Evolutionary conservation across 129 eudicot genomes (phyloP), one percentile per base, ranked within the genome.

Genomic region (Chrysanthemum seticuspe): DNA sequence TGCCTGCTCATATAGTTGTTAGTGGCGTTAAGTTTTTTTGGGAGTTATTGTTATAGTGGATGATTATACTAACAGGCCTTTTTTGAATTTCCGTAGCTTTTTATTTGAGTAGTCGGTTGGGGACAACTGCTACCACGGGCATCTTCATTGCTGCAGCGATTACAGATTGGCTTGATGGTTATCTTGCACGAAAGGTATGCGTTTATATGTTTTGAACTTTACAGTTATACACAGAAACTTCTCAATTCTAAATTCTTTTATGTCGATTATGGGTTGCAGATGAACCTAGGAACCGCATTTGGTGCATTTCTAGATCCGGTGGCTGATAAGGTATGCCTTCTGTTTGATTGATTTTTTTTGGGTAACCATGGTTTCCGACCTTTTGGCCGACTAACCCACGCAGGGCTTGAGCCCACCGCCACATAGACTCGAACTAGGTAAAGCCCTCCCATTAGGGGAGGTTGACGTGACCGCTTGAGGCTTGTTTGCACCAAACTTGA

Each of bases 271-370:
- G 58, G 55, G 13, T 78, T 82, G 19, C 78, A 89, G 99, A 86
- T 94, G 99, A 83, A 89, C 29, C 76, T 86, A 80, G 99, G 99
- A 57, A 86, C 91, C 51, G 93, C 86, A 16, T 94, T 94, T 86
- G 99, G 99, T 71, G 99, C 99, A 48, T 94, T 94, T 81, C 82
- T 94, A 73, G 99, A 94, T 82, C 99, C 99, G 13, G 99, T 94
- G 68, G 99, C 99, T 76, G 99, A 94, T 76, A 94, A 94, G 99
- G 99, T 94, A 80, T 60, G 63, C n/a, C 52, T 60, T 40, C 10
- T 40, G 8, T 40, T 40, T 40, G 47, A 40, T 40, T 40, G 9
- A 44, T n/a, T 6, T 36, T 10, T 44, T 40, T 40, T 40, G 47
- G 47, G 47, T 40, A 7, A 40, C 47, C 47, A 40, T 40, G 47